phyloP scores from a whole-genome alignment of 2,329 filamentous ascomycete genomes.

The Fusarium compactum region DNA sequence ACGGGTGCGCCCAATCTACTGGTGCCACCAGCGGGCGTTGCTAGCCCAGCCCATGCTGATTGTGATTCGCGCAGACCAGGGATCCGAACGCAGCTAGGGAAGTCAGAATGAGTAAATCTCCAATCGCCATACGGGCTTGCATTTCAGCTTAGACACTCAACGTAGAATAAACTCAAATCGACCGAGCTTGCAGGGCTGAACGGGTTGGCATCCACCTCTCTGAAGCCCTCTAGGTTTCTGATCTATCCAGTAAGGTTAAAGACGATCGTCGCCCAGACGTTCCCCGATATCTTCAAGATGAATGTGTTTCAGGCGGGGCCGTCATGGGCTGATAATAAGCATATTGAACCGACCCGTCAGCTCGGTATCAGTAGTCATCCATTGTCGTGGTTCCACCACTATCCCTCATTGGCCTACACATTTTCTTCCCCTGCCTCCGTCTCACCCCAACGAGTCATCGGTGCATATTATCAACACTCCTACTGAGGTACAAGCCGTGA shows the following conservation, averaged over 20 bases:
- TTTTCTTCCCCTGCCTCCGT: slow-evolving; percentile 22
- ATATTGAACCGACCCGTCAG: slow-evolving; percentile 21
- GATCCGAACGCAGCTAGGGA: slow-evolving; percentile 41
- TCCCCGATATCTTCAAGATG: background rate
- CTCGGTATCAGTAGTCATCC: slow-evolving; percentile 22
- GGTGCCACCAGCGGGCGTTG: slow-evolving; percentile 38
- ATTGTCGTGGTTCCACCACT: slow-evolving; percentile 21
- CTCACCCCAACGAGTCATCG: slow-evolving; percentile 33
- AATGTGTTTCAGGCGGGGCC: slow-evolving; percentile 4
- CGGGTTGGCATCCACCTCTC: slow-evolving; percentile 24
- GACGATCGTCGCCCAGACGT: background rate
- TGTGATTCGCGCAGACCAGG: slow-evolving; percentile 43
- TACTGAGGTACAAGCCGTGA: slow-evolving; percentile 27
- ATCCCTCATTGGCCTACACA: slow-evolving; percentile 13
- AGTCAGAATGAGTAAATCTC: slow-evolving; percentile 28
- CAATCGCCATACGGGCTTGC: slow-evolving; percentile 37
- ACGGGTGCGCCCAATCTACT: slow-evolving; percentile 28
- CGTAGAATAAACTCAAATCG: slow-evolving; percentile 17
- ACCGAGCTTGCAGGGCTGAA: slow-evolving; percentile 44
- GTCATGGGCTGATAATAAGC: slow-evolving; percentile 17
- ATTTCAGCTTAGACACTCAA: slow-evolving; percentile 37
- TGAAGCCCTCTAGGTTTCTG: slow-evolving; percentile 13
- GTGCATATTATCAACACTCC: slow-evolving; percentile 16
- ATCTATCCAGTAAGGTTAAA: background rate
- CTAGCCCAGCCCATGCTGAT: slow-evolving; percentile 22